Evolutionary conservation across 1,284 basidiomycete species (phyloP).

Genomic region (Irpex rosettiformis): DNA sequence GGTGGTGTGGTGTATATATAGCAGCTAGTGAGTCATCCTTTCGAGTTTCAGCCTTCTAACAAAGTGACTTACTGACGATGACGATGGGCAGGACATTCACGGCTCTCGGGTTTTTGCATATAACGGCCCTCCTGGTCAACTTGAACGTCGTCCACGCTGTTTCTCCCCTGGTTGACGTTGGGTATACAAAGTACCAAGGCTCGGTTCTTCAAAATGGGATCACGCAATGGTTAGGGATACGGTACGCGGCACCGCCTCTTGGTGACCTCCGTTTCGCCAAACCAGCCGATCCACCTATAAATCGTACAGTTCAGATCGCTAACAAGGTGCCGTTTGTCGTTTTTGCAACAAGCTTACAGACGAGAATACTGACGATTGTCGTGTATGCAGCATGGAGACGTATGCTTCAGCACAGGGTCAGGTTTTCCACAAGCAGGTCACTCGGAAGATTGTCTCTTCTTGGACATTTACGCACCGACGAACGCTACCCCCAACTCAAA

Average conservation of each 20-base stretch:
- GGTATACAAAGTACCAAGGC: not conserved
- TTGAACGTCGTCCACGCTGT: not conserved
- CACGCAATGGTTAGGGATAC: constrained; percentile 33
- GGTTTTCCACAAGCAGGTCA: not conserved
- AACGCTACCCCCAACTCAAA: constrained; percentile 39
- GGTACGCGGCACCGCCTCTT: constrained; percentile 54
- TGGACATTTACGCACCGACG: constrained; percentile 52
- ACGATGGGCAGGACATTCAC: not conserved
- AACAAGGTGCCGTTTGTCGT: constrained; percentile 20
- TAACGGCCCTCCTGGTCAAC: not conserved
- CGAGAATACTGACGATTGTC: constrained; percentile 38
- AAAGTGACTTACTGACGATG: not conserved
- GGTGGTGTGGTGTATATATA: not conserved
- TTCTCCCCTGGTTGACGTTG: not conserved
- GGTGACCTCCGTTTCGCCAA: constrained; percentile 47
- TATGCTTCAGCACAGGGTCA: not conserved
- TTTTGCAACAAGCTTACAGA: no score
- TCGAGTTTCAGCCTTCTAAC: not conserved
- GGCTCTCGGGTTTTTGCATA: not conserved
- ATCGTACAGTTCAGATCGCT: constrained; percentile 27
- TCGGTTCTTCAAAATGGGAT: not conserved
- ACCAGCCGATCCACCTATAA: constrained; percentile 35
- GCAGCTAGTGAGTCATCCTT: not conserved
- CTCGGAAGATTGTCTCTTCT: constrained; percentile 42
- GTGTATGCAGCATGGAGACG: not conserved